A percentile compares a stretch with the other conserved stretches of the same genome.
These are phyloP conservation scores for Amylocarpus encephaloides DNA, from an alignment of 2,329 filamentous ascomycete genomes.

Conservation along the genomic window DNA sequence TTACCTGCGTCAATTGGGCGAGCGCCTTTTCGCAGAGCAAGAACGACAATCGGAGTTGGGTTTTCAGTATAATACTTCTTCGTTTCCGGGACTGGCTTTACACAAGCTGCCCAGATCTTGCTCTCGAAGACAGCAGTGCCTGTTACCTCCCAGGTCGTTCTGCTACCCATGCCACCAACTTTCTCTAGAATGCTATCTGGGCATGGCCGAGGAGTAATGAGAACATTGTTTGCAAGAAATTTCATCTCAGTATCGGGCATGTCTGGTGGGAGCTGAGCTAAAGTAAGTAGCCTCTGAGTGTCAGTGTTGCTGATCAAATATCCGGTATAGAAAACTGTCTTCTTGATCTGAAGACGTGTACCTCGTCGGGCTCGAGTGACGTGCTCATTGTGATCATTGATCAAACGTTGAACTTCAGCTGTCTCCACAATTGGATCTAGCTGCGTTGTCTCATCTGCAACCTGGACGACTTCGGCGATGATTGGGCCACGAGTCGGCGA, in stretches of 20 bases:
- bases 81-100: constrained; percentile 63
- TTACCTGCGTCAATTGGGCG: constrained; percentile 73
- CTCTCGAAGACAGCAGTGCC: constrained; percentile 70
- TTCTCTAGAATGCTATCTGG: constrained; percentile 68
- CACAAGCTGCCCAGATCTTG: constrained; percentile 78
- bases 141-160: constrained; percentile 76
- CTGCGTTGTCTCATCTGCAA: constrained; percentile 66
- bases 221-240: constrained; percentile 79
- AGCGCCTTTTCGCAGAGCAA: constrained; percentile 70
- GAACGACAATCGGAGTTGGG: constrained; percentile 68
- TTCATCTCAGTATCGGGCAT: constrained; percentile 67
- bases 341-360: constrained; percentile 64
- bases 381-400: constrained; percentile 75
- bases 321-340: constrained; percentile 84
- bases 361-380: constrained; percentile 37
- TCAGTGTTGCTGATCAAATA: constrained; percentile 75
- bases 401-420: constrained; percentile 78
- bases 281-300: constrained; percentile 62
- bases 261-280: constrained; percentile 59
- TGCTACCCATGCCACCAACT: constrained; percentile 79
- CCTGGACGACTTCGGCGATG: constrained; percentile 74
- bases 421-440: constrained; percentile 76
- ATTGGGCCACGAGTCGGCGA: constrained; percentile 57
- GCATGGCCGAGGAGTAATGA: constrained; percentile 77
- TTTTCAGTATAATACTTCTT: constrained; percentile 74